A percentile compares a stretch with the other conserved stretches of the same genome.
Conservation (phyloP, 2,329 filamentous ascomycete species). For the Fusarium foetens region DNA sequence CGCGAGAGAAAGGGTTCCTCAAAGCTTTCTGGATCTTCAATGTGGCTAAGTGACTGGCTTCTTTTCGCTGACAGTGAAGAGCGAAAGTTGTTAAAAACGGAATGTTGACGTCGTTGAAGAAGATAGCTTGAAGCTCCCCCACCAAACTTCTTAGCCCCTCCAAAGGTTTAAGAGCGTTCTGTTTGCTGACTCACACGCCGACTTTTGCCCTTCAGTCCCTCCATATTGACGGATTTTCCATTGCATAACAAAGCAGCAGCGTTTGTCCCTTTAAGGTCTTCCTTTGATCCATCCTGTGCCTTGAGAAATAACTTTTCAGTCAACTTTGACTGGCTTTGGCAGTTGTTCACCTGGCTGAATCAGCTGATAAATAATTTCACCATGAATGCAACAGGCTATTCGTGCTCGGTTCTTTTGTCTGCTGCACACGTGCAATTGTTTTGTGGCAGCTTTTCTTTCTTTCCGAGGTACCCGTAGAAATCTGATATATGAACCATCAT, state of each 20-base stretch:
- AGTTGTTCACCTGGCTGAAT: background rate
- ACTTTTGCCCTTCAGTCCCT: background rate
- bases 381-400: background rate
- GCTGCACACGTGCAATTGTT: background rate
- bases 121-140: constrained; percentile 38
- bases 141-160: constrained; percentile 31
- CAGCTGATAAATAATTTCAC: background rate
- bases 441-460: background rate
- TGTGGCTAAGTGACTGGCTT: background rate
- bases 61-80: background rate
- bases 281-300: background rate
- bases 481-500: background rate
- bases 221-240: background rate
- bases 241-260: background rate
- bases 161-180: constrained; percentile 10
- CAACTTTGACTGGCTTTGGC: background rate
- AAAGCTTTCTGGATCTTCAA: background rate
- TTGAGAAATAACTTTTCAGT: background rate
- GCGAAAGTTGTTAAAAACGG: background rate
- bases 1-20: accelerated
- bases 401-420: background rate
- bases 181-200: constrained; percentile 38
- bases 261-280: background rate
- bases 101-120: constrained; percentile 34
- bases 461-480: background rate